Conservation (phyloP, 305 asterid species). For the Fraxinus baroniana region DNA sequence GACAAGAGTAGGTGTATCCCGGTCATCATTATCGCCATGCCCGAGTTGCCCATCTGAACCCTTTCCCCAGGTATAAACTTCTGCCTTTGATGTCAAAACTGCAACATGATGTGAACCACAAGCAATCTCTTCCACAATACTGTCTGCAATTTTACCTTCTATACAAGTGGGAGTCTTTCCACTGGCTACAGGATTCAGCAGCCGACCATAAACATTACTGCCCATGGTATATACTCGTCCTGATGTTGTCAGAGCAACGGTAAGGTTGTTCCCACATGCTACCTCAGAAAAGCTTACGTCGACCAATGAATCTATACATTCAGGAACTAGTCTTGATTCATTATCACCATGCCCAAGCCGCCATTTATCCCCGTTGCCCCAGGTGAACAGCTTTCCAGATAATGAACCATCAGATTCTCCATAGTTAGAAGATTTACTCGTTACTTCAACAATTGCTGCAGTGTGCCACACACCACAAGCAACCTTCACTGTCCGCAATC, state of each 20-base stretch:
- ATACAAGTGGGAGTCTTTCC: conserved; percentile 54
- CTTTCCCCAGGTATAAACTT: conserved; percentile 91
- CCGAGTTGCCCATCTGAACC: conserved; percentile 84
- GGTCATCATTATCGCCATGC: conserved; percentile 65
- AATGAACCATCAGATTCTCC: conserved; percentile 26
- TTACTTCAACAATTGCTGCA: conserved; percentile 66
- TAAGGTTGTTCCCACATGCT: conserved; percentile 68
- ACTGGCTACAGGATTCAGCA: conserved; percentile 37
- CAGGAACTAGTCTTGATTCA: conserved; percentile 50
- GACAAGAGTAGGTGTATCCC: conserved; percentile 62
- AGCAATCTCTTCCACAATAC: conserved; percentile 61
- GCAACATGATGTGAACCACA: conserved; percentile 87
- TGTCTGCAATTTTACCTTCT: conserved; percentile 47
- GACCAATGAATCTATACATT: conserved; percentile 42
- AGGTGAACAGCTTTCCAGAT: conserved; percentile 73
- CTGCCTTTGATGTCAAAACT: conserved; percentile 66
- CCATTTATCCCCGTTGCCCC: conserved; percentile 91
- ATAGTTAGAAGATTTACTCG: conserved; percentile 18
- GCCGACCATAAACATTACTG: conserved; percentile 41
- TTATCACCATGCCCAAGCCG: conserved; percentile 70
- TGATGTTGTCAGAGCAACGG: conserved; percentile 55
- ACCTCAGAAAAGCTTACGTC: conserved; percentile 48
- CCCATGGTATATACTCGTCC: conserved; percentile 85
- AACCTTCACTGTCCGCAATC: conserved; percentile 47
- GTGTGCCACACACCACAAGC: conserved; percentile 97